Evolutionary conservation across 805 yeast genomes (phyloP).

Genomic region (Starmera caribaea): DNA sequence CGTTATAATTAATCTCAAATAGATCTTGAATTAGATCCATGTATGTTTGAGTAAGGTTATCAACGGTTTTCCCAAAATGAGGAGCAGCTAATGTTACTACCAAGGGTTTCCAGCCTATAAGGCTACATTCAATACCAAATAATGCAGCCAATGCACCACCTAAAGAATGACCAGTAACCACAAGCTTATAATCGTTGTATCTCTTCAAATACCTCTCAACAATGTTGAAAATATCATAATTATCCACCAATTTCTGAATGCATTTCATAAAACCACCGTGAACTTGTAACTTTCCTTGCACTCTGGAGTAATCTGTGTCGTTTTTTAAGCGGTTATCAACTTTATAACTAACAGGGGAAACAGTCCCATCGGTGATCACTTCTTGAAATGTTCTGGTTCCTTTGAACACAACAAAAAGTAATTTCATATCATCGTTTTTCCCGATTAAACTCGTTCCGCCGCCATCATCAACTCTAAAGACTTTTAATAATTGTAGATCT

Average conservation of each 20-base stretch:
- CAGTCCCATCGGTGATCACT: neutral
- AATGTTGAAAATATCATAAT: neutral
- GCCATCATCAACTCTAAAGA: neutral
- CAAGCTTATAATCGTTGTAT: slow-evolving; percentile 28
- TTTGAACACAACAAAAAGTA: neutral
- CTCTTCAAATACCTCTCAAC: neutral
- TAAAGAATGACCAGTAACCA: slow-evolving; percentile 65
- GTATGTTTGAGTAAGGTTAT: too few species aligned
- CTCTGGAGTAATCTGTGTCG: neutral
- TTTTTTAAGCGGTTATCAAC: neutral
- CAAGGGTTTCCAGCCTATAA: slow-evolving; percentile 43
- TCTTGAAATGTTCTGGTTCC: neutral
- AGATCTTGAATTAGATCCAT: too few species aligned
- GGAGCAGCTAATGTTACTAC: slow-evolving; percentile 61
- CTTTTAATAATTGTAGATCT: neutral
- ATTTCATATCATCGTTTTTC: neutral
- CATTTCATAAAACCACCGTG: neutral
- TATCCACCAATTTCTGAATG: neutral
- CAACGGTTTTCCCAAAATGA: too few species aligned
- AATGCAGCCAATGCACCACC: slow-evolving; percentile 66
- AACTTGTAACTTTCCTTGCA: neutral
- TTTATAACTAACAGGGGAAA: neutral
- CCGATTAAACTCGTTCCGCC: neutral
- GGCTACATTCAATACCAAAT: slow-evolving; percentile 51
- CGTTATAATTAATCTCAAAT: too few species aligned